A percentile compares a stretch with the other conserved stretches of the same genome.
Evolutionary conservation across 2,329 filamentous ascomycete genomes (phyloP).

Genomic region (Cladosporium halotolerans): DNA sequence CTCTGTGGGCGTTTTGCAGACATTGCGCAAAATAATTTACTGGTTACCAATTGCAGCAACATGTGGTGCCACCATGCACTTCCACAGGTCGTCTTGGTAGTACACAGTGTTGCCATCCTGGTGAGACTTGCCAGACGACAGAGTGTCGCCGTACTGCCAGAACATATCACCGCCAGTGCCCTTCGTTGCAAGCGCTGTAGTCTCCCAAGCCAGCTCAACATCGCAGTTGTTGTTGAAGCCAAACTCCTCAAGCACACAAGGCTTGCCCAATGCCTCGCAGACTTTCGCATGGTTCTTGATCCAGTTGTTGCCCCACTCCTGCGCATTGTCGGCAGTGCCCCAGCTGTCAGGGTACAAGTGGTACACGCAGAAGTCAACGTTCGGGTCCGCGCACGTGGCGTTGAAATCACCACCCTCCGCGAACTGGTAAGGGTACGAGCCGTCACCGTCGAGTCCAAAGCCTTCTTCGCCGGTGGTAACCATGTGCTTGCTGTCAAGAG

Average conservation of each 20-base stretch:
- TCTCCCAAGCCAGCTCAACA: conserved; percentile 18
- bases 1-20: too few species aligned
- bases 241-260: conserved; percentile 21
- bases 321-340: conserved; percentile 8
- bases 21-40: background rate
- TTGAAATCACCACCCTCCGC: conserved; percentile 18
- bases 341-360: conserved; percentile 20
- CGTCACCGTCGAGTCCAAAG: conserved; percentile 32
- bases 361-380: conserved; percentile 21
- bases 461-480: conserved; percentile 61
- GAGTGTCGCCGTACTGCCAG: conserved; percentile 24
- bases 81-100: conserved; percentile 13
- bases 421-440: conserved; percentile 20
- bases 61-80: conserved; percentile 14
- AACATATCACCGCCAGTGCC: conserved; percentile 19
- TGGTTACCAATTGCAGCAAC: conserved; percentile 12
- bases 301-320: conserved; percentile 19
- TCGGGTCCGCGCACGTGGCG: conserved; percentile 15
- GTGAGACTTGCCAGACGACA: conserved; percentile 15
- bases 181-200: conserved; percentile 13
- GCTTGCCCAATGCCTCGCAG: conserved; percentile 17
- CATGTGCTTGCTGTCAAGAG: conserved; percentile 54
- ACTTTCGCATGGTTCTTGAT: conserved; percentile 19
- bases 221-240: conserved; percentile 14
- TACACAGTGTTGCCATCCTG: conserved; percentile 21